Evolutionary conservation across 75 land plant genomes (phyloP), one percentile per base, ranked within the genome.

Genomic region (Picea sitchensis): DNA sequence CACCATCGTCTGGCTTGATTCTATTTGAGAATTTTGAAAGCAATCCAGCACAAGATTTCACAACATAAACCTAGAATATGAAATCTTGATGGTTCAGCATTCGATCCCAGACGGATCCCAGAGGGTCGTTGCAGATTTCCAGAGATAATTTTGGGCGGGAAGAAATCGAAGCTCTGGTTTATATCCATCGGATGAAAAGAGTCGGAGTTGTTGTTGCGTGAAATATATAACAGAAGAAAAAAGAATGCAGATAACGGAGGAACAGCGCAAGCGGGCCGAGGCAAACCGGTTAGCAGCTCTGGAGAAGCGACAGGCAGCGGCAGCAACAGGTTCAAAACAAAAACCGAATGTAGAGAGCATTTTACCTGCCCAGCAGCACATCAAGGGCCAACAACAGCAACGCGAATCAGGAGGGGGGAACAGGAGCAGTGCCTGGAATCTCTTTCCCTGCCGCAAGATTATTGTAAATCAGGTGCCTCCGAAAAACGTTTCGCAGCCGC

Each of bases 241-340:
- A 75, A 75, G 68, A 47, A 83, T 83, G 90, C 88, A 85, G 83
- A 79, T 94, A 77, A 92, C 92, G 8, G 98, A 96, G 71, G 94
- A 91, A 78, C 98, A 96, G 79, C 71, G 90, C 38, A 75, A 79
- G 78, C 81, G 95, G 58, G 92, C 94, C n/a, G 98, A 96, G 84
- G 90, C 92, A n/a, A 96, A 96, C 82, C 85, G 99, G 2, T 81
- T 87, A 4, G 91, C 92, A 30, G 99, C 99, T 32, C 76, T 94
- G 11, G 89, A 85, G 21, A 89, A 89, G 85, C 87, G 91, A 61
- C 82, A 84, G 51, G 85, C 84, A 0, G 36, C 80, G 60, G 15
- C 68, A 31, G 44, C 77, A 21, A 62, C 61, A 47, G 15, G 32
- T 17, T 51, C 56, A 51, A 51, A 51, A 9, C 56, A 51, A 51